Evolutionary conservation across 768 basidiomycete species (phyloP).

Genomic region (Lactarius pseudohatsudake): DNA sequence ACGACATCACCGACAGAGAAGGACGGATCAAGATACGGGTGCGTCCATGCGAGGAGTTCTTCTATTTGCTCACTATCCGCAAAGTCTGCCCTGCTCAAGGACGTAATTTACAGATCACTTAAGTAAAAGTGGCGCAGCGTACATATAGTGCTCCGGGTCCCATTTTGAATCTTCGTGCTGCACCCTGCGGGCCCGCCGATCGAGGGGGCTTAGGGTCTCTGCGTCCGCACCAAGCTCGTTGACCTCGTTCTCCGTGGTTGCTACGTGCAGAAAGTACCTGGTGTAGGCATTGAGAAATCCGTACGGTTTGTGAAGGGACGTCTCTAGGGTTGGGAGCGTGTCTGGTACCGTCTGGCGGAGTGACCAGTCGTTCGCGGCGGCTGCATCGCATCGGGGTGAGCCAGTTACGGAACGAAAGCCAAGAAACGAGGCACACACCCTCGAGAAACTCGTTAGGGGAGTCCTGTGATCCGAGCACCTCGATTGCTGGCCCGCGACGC

Average conservation of each 20-base stretch:
- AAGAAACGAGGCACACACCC: constrained; percentile 41
- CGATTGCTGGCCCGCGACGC: constrained; percentile 46
- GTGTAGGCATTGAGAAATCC: constrained; percentile 76
- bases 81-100: constrained; percentile 66
- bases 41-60: constrained; percentile 65
- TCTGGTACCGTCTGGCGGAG: constrained; percentile 61
- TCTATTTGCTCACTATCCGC: constrained; percentile 74
- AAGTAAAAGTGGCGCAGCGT: constrained; percentile 31
- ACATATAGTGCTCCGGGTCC: constrained; percentile 87
- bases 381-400: constrained; percentile 41
- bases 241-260: constrained; percentile 77
- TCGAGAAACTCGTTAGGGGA: constrained; percentile 46
- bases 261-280: constrained; percentile 72
- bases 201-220: constrained; percentile 51
- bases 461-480: constrained; percentile 46
- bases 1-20: constrained; percentile 39
- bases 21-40: constrained; percentile 45
- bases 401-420: neutral
- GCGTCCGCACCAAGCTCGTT: constrained; percentile 73
- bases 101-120: constrained; percentile 39
- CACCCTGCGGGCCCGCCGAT: constrained; percentile 54
- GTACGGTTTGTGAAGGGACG: constrained; percentile 53
- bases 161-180: constrained; percentile 74
- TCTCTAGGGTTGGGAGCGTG: constrained; percentile 40
- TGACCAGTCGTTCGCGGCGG: constrained; percentile 78